A percentile compares a stretch with the other conserved stretches of the same genome.
phyloP scores from a whole-genome alignment of 129 eudicot genomes.

The Chrysanthemum seticuspe region DNA sequence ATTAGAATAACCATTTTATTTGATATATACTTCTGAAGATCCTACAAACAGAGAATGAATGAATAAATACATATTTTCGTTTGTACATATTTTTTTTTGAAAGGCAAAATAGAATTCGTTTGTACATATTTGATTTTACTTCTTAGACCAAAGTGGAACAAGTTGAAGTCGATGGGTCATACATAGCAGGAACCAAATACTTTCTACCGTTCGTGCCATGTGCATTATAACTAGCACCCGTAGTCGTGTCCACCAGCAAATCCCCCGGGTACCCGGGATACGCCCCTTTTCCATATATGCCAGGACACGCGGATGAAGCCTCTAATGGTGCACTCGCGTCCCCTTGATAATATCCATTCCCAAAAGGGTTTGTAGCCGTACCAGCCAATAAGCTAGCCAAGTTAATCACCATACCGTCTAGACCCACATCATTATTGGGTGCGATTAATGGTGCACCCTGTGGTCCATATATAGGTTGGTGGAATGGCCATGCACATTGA shows the following conservation, averaged over 20 bases:
- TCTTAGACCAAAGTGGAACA: not conserved
- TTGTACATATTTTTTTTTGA: not conserved
- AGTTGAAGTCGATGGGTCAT: not conserved
- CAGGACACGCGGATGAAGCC: not conserved
- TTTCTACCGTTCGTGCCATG: too few species aligned
- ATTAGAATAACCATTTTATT: too few species aligned
- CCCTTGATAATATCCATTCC: not conserved
- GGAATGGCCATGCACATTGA: not conserved
- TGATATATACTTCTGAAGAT: too few species aligned
- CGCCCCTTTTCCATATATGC: not conserved
- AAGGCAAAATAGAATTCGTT: too few species aligned
- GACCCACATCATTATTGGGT: not conserved
- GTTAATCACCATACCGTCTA: not conserved
- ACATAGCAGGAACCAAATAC: too few species aligned
- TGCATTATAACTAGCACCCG: too few species aligned
- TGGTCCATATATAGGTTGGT: not conserved
- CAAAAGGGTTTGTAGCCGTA: not conserved
- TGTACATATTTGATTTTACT: not conserved
- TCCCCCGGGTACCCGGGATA: not conserved
- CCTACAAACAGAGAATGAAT: too few species aligned
- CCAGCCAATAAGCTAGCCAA: not conserved
- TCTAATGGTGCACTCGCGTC: not conserved
- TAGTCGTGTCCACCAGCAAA: not conserved
- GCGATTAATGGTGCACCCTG: not conserved
- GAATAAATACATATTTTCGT: not conserved